These are phyloP conservation scores for Lithocarpus polystachyus DNA, from an alignment of 306 rosid genomes.

Conservation along the genomic window DNA sequence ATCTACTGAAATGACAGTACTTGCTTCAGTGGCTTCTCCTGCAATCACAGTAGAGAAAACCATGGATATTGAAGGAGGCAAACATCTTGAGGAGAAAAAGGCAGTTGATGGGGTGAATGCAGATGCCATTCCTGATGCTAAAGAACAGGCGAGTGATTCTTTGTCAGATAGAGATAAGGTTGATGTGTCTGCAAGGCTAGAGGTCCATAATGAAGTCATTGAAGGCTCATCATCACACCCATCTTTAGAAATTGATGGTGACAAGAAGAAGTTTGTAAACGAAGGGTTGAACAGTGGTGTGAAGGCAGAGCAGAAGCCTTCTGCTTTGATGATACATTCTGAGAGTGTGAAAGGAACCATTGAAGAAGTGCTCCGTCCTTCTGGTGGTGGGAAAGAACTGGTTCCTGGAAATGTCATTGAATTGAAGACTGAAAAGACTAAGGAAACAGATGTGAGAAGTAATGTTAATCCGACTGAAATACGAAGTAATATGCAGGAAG, in stretches of 20 bases:
- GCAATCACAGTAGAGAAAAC: slow-evolving; percentile 27
- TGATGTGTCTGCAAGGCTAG: slow-evolving; percentile 23
- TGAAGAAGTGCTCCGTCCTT: slow-evolving; percentile 25
- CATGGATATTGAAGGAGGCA: slow-evolving; percentile 27
- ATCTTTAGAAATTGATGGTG: slow-evolving; percentile 30
- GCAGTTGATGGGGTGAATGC: slow-evolving; percentile 23
- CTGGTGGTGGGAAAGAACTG: slow-evolving; percentile 29
- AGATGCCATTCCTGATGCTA: slow-evolving; percentile 31
- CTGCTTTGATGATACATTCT: slow-evolving; percentile 23
- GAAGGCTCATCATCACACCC: slow-evolving; percentile 21
- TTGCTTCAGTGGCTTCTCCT: slow-evolving; percentile 26
- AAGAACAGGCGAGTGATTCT: slow-evolving; percentile 17
- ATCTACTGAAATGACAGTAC: slow-evolving; percentile 24
- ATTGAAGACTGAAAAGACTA: slow-evolving; percentile 31
- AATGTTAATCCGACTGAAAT: slow-evolving; percentile 29
- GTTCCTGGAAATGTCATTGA: slow-evolving; percentile 34
- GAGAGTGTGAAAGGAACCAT: slow-evolving; percentile 28
- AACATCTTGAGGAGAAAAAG: slow-evolving; percentile 28
- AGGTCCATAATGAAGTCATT: slow-evolving; percentile 26
- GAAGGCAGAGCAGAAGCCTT: slow-evolving; percentile 29
- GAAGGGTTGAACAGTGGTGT: slow-evolving; percentile 24
- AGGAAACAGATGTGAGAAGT: slow-evolving; percentile 20
- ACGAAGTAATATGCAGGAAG: slow-evolving; percentile 20
- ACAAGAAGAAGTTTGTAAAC: slow-evolving; percentile 5
- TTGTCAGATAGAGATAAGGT: slow-evolving; percentile 21